These are phyloP conservation scores for Martiniozyma abietophila DNA, from an alignment of 805 yeast species.

Conservation along the genomic window DNA sequence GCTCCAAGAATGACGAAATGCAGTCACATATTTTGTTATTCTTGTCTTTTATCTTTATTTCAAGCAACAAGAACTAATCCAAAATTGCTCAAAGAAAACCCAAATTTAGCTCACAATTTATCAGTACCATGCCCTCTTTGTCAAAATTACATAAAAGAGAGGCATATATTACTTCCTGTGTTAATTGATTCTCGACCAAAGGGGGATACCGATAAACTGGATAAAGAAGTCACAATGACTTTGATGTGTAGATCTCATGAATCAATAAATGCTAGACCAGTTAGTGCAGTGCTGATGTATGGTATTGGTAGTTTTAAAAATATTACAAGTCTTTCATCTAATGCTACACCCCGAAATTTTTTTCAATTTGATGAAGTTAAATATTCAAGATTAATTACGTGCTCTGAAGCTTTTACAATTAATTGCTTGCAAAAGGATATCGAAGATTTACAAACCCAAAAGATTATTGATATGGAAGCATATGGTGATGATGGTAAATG, in stretches of 20 bases:
- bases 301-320: too few relatives aligned
- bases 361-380: slow-evolving; percentile 64
- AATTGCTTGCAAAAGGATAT: slow-evolving; percentile 55
- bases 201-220: too few relatives aligned
- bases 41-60: slow-evolving; percentile 68
- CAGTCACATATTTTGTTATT: slow-evolving; percentile 85
- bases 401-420: slow-evolving; percentile 44
- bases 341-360: slow-evolving; percentile 26
- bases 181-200: slow-evolving; percentile 29
- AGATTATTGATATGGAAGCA: slow-evolving; percentile 46
- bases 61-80: slow-evolving; percentile 30
- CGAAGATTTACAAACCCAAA: slow-evolving; percentile 37
- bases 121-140: slow-evolving; percentile 63
- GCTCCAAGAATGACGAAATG: slow-evolving; percentile 95
- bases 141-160: slow-evolving; percentile 42
- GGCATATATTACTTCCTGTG: slow-evolving; percentile 59
- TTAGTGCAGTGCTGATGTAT: slow-evolving; percentile 16
- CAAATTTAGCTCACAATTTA: slow-evolving; percentile 23
- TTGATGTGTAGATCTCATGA: slow-evolving; percentile 46
- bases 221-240: slow-evolving; percentile 44
- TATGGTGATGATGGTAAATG: slow-evolving; percentile 54
- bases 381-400: slow-evolving; percentile 67
- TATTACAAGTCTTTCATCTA: slow-evolving; percentile 17
- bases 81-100: slow-evolving; percentile 11
- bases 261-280: slow-evolving; percentile 26